Evolutionary conservation across 2,329 filamentous ascomycete genomes (phyloP), one percentile per base, ranked within the genome.

Genomic region (Aphanoascus verrucosus): DNA sequence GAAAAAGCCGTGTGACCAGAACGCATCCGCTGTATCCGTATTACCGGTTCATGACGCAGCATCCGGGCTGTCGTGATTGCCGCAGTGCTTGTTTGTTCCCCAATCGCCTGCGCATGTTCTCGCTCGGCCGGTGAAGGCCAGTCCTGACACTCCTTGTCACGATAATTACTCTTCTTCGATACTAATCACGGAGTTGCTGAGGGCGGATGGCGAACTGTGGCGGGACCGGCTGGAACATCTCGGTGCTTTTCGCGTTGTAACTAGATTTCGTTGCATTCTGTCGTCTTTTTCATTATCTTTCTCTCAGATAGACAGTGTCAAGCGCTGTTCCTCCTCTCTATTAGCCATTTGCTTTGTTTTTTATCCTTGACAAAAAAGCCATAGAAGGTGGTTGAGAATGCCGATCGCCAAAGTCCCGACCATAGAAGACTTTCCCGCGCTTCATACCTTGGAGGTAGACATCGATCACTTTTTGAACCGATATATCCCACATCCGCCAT

Each of bases 381-480:
- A 40, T 38, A 35, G 40, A 37, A 17, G 17, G n/a, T 15, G 11
- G 11, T 46, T 17, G 20, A 46, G 46, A 41, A 52, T 52, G 50
- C 50, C 43, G 32, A 46, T 46, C 40, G 41, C 50, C 15, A 38
- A 41, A 46, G 34, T 52, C 14, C 50, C 41, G n/a, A 46, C 43
- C 11, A 52, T 52, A 52, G 50, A 52, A 52, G 42, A 52, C 37
- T 41, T 55, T 38, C 35, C 40, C 32, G 41, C 45, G 11, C 32
- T 44, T 19, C 44, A 53, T 41, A 42, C 23, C 32, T 14, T 54
- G 62, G 75, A 83, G 63, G 81, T 94, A 68, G 81, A 93, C 69
- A 79, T 94, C 58, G 89, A 95, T 73, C 71, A 69, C n/a, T 81
- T 84, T 64, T 65, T 94, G 49, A 88, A 91, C 65, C 84, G 77